Conservation (phyloP, 306 rosid genomes). For the Prunus mongolica region DNA sequence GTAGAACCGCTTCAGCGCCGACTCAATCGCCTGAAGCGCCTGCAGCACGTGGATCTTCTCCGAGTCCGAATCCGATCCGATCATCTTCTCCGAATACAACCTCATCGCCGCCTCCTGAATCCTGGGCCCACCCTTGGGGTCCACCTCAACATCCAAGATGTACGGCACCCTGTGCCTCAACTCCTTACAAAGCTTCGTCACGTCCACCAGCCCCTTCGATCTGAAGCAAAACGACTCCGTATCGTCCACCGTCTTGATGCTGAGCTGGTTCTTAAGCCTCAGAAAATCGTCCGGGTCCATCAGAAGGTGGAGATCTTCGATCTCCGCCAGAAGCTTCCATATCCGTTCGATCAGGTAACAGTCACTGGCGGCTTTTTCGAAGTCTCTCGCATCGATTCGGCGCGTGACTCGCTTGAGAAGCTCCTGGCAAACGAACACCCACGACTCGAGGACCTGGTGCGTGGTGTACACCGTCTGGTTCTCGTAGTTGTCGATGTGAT, state of each 20-base stretch:
- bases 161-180: slow-evolving; percentile 68
- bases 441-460: slow-evolving; percentile 75
- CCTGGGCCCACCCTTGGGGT: slow-evolving; percentile 89
- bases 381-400: slow-evolving; percentile 30
- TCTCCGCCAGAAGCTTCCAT: slow-evolving; percentile 70
- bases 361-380: slow-evolving; percentile 59
- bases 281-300: slow-evolving; percentile 90
- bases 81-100: slow-evolving; percentile 52
- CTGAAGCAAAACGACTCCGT: slow-evolving; percentile 70
- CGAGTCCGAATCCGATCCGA: slow-evolving; percentile 36
- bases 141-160: slow-evolving; percentile 76
- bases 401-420: slow-evolving; percentile 39
- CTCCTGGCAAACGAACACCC: slow-evolving; percentile 44
- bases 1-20: slow-evolving; percentile 71
- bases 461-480: slow-evolving; percentile 67
- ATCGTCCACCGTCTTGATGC: slow-evolving; percentile 35
- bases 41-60: slow-evolving; percentile 64
- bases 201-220: slow-evolving; percentile 59
- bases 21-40: slow-evolving; percentile 69
- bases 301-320: slow-evolving; percentile 64
- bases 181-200: slow-evolving; percentile 59
- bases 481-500: slow-evolving; percentile 49
- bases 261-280: slow-evolving; percentile 51
- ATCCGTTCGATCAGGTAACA: slow-evolving; percentile 61
- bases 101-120: slow-evolving; percentile 92